Conservation (phyloP, 441 rosid species). For the Gossypium aridum region DNA sequence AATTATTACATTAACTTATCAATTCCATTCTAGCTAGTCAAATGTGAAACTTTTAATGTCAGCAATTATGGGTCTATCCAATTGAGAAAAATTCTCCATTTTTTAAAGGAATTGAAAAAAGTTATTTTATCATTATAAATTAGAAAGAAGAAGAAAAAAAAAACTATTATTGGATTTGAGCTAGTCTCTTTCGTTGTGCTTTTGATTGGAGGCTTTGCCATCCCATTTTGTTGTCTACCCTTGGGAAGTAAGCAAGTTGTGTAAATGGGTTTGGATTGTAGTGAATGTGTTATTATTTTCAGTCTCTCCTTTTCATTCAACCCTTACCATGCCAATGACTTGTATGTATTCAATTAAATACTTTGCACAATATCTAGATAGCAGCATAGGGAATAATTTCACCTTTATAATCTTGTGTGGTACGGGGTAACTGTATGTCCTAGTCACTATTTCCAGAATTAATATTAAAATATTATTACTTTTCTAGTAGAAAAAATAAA, state of each 20-base stretch:
- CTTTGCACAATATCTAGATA: constrained; percentile 1
- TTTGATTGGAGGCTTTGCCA: background rate
- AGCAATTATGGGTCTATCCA: no score
- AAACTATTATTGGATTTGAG: no score
- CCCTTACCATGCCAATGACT: background rate
- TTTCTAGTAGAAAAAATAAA: no score
- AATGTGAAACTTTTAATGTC: no score
- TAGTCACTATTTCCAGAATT: background rate
- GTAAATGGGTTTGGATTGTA: background rate
- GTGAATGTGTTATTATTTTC: background rate
- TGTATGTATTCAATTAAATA: background rate
- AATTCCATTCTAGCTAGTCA: no score
- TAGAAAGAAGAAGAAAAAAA: no score
- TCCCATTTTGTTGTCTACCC: background rate
- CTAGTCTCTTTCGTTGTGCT: background rate
- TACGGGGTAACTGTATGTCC: background rate
- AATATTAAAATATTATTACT: background rate
- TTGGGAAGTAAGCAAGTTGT: background rate
- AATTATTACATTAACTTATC: no score
- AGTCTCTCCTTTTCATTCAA: background rate
- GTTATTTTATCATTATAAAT: background rate
- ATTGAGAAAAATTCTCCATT: no score
- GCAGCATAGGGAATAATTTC: background rate
- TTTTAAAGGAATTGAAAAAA: no score
- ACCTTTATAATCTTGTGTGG: background rate